Evolutionary conservation across 495 filamentous ascomycete genomes (phyloP).

Genomic region (Penicillium atrosanguineum): DNA sequence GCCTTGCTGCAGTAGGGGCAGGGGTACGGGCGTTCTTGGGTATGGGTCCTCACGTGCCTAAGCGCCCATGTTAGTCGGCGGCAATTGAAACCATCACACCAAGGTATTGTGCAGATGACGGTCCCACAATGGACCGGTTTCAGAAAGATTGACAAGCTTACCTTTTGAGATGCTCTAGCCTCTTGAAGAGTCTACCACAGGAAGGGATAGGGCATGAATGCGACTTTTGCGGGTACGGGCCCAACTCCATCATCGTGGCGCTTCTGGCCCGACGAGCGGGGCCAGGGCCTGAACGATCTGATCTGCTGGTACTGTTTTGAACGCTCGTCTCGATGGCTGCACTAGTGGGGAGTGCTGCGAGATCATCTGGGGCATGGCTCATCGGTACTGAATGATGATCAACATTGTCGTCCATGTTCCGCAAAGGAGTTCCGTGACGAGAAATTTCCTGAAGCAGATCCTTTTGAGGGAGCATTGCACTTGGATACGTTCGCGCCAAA

Average conservation of each 20-base stretch:
- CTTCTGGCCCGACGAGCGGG: constrained; percentile 88
- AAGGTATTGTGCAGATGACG: constrained; percentile 19
- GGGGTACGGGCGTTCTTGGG: constrained; percentile 96
- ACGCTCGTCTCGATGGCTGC: constrained; percentile 57
- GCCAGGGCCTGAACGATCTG: constrained; percentile 63
- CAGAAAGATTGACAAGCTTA: constrained; percentile 51
- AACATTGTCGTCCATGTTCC: constrained; percentile 74
- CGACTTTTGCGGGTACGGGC: constrained; percentile 94
- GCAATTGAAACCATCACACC: constrained; percentile 49
- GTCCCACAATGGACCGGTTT: constrained; percentile 12
- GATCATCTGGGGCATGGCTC: constrained; percentile 65
- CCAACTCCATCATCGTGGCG: constrained; percentile 93
- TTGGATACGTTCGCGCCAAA: constrained; percentile 61
- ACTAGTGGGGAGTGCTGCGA: constrained; percentile 60
- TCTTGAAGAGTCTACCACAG: constrained; percentile 96
- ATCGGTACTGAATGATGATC: constrained; percentile 62
- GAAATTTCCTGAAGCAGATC: constrained; percentile 79
- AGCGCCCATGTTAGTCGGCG: constrained; percentile 54
- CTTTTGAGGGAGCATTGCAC: constrained; percentile 68
- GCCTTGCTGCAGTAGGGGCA: constrained; percentile 98
- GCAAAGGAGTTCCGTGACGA: constrained; percentile 81
- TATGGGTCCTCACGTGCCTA: constrained; percentile 98
- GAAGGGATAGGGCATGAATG: constrained; percentile 99
- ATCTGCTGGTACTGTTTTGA: constrained; percentile 57
- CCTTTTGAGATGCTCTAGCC: constrained; percentile 98